Evolutionary conservation across 306 rosid genomes (phyloP).

Genomic region (Arachis stenosperma): DNA sequence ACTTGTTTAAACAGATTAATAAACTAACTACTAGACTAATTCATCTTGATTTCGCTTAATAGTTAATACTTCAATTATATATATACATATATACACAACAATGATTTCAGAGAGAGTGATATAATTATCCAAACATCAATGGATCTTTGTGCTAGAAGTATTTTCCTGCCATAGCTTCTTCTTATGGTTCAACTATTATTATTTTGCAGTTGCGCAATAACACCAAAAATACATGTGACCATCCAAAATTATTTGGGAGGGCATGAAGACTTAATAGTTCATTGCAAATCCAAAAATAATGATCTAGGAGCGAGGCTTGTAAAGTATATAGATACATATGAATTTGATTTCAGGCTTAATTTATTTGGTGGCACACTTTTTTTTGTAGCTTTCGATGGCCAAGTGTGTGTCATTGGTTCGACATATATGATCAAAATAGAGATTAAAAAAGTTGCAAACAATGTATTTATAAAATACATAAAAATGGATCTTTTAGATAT

Average conservation of each 20-base stretch:
- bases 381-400: not conserved
- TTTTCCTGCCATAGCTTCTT: no score
- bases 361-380: not conserved
- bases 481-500: not conserved
- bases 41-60: no score
- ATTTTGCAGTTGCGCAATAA: no score
- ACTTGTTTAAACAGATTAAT: no score
- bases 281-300: not conserved
- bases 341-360: not conserved
- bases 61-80: no score
- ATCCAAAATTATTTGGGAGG: not conserved
- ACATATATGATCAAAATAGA: not conserved
- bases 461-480: no score
- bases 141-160: no score
- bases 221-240: not conserved
- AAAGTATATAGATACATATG: not conserved
- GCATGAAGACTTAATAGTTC: not conserved
- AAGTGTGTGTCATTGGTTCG: not conserved
- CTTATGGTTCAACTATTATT: no score
- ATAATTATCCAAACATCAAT: no score
- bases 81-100: no score
- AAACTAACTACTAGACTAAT: no score
- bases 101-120: no score
- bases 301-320: not conserved
- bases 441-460: not conserved